phyloP scores from a whole-genome alignment of 148 eudicot species.

The Vaccinium vitisidaea region DNA sequence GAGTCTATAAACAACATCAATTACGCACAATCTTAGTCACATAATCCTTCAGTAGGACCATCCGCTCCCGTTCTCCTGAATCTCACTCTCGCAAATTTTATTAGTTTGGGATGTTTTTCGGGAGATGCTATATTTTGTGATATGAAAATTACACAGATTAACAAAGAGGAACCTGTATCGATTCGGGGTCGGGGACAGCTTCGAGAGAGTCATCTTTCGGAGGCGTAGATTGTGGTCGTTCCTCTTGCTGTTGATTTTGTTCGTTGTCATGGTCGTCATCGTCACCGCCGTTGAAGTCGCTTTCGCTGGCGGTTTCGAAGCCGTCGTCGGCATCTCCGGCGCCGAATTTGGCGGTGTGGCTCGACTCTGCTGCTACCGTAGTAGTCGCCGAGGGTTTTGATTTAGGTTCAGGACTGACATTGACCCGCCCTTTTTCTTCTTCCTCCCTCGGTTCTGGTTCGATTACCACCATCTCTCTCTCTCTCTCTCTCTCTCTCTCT shows the following conservation, averaged over 20 bases:
- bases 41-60: no score
- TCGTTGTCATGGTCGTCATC: not conserved
- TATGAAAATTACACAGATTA: not conserved
- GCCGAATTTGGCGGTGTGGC: conserved; percentile 13
- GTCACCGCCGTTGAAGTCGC: conserved; percentile 38
- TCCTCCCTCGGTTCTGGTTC: conserved; percentile 35
- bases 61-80: no score
- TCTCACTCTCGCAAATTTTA: no score
- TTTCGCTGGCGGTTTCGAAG: conserved; percentile 86
- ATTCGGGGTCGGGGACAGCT: conserved; percentile 35
- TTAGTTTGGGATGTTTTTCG: no score
- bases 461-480: conserved; percentile 42
- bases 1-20: not conserved
- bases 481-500: not conserved
- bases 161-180: conserved; percentile 39
- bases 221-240: not conserved
- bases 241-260: not conserved
- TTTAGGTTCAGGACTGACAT: conserved; percentile 11
- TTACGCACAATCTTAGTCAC: not conserved
- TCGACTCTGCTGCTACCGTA: not conserved
- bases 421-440: not conserved
- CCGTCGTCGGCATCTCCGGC: conserved; percentile 58
- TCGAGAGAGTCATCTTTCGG: conserved; percentile 34
- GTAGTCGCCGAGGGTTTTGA: not conserved
- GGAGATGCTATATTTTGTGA: no score